A percentile compares a stretch with the other conserved stretches of the same genome.
These are phyloP conservation scores for Auxenochlorella protothecoides DNA, from an alignment of 139 green algal genomes.

Conservation along the genomic window DNA sequence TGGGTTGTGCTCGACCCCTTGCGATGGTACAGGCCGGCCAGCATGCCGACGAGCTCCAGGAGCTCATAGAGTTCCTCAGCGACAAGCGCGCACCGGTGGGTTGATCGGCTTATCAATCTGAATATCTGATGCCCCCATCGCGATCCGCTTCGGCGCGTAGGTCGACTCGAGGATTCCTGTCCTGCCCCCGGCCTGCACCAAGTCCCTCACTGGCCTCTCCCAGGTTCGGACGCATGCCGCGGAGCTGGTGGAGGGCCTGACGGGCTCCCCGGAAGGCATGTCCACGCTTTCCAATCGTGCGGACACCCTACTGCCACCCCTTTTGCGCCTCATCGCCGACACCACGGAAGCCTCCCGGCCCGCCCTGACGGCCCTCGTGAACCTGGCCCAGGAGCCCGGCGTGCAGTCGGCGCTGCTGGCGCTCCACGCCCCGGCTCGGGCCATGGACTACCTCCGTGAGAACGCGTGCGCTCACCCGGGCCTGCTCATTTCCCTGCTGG, in stretches of 20 bases:
- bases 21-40: too few species aligned
- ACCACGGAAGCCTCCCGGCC: constrained; percentile 16
- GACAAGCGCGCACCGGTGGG: constrained; percentile 1
- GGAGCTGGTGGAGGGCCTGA: constrained; percentile 53
- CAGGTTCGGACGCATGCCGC: constrained; percentile 21
- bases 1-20: too few species aligned
- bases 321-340: constrained; percentile 38
- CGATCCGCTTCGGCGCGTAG: not conserved
- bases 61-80: constrained; percentile 22
- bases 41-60: constrained; percentile 3
- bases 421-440: constrained; percentile 20
- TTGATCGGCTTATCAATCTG: not conserved
- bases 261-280: constrained; percentile 45
- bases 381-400: constrained; percentile 42
- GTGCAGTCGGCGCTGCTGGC: constrained; percentile 34
- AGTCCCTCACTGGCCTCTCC: too few species aligned
- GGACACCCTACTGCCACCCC: constrained; percentile 32
- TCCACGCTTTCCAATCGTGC: constrained; percentile 20
- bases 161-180: too few species aligned
- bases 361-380: constrained; percentile 51
- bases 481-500: constrained; percentile 63
- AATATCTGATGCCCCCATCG: not conserved
- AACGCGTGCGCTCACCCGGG: constrained; percentile 24
- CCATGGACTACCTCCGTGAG: constrained; percentile 55
- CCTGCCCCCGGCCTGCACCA: too few species aligned